Base-by-base conservation (phyloP, 2,329 filamentous ascomycete species). In the Xylaria sp. region DNA sequence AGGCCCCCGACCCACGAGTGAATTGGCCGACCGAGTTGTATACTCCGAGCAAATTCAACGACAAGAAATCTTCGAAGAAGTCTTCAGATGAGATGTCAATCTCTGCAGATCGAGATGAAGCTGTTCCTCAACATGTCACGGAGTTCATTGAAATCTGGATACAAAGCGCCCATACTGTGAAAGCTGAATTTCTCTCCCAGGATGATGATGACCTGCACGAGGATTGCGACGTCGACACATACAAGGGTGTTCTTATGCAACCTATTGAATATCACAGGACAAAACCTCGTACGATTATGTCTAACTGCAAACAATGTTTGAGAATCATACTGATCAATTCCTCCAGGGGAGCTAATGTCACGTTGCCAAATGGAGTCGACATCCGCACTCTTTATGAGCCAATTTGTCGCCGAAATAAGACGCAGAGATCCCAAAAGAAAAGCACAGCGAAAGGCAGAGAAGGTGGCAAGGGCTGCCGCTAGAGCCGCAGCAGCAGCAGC, bases 211-310 rank as follows among this genome's bases (percentile, higher is more conserved):
- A 78, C 33, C 10, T 79, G 46, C 66, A 81, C 75, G 59, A 77
- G 66, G 31, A 61, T n/a, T 71, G 73, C 23, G 83, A 83, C 20
- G 74, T 86, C 2, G 73, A 86, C 58, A 75, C 83, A 0, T 23
- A 54, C 1, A 81, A 76, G 0, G 83, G 83, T 3, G 9, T 62
- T 3, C 70, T 84, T 4, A 39, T 83, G 18, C 51, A 72, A 0
- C 79, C 80, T 0, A 48, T 83, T 1, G 41, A 74, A 0, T 77
- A 82, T 12, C 79, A 82, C 0, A 70, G 75, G 0, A 80, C 80
- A 1, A 59, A 77, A 3, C 71, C 0, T 25, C 62, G 51, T 71
- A 74, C 25, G 71, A 46, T 0, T 10, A 31, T 39, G 13, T 41
- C 18, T 4, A 36, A 43, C 6, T 28, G 2, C 6, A 25, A 10